These are phyloP conservation scores for Lachnellula cervina DNA, from an alignment of 2,329 filamentous ascomycete species.

Conservation along the genomic window DNA sequence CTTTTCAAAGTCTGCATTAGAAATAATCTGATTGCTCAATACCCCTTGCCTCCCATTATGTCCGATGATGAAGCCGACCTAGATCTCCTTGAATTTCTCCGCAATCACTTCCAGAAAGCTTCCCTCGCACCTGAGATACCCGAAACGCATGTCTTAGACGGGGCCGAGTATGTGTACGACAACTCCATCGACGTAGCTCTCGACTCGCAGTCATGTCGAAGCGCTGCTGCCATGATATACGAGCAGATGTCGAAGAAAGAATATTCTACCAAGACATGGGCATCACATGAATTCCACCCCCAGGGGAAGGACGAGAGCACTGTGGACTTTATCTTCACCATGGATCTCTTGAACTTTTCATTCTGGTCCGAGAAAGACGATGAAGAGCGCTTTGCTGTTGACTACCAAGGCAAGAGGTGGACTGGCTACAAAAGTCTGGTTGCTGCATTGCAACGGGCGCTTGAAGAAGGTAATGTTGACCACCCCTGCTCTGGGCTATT, in stretches of 20 bases:
- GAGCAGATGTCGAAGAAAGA: constrained; percentile 74
- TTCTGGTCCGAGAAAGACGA: constrained; percentile 75
- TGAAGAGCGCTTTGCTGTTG: constrained; percentile 74
- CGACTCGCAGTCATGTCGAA: constrained; percentile 75
- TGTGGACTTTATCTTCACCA: constrained; percentile 90
- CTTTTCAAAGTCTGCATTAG: background rate
- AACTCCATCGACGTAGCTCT: constrained; percentile 91
- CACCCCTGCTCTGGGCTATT: background rate
- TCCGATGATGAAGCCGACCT: constrained; percentile 89
- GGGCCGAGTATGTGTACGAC: constrained; percentile 82
- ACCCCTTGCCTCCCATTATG: constrained; percentile 45
- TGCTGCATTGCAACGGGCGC: constrained; percentile 75
- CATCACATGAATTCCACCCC: constrained; percentile 84
- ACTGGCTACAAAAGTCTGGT: constrained; percentile 96
- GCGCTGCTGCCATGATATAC: constrained; percentile 75
- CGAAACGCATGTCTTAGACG: constrained; percentile 76
- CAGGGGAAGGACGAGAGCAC: constrained; percentile 73
- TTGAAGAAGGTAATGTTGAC: constrained; percentile 68
- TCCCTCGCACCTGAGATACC: constrained; percentile 51
- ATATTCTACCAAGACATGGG: constrained; percentile 84
- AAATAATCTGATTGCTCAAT: background rate
- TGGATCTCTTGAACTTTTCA: constrained; percentile 95
- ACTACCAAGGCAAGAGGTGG: constrained; percentile 77
- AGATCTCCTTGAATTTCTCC: constrained; percentile 80
- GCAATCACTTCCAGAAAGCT: constrained; percentile 66